These are phyloP conservation scores for Nephelium lappaceum DNA, from an alignment of 345 rosid species.

Conservation along the genomic window DNA sequence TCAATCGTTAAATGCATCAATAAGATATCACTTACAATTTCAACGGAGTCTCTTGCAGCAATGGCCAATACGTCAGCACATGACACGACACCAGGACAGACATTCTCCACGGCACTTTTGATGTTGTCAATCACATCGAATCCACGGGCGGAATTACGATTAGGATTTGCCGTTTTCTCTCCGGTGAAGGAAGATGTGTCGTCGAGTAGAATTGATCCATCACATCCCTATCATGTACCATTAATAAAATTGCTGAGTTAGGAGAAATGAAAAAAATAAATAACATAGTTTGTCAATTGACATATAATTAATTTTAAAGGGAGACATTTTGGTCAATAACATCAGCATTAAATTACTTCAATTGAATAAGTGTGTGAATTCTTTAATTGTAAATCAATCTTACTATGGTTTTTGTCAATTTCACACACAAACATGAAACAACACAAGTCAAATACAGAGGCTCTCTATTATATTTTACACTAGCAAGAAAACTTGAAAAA, in stretches of 20 bases:
- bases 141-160: conserved; percentile 73
- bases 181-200: conserved; percentile 79
- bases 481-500: neutral
- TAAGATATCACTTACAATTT: conserved; percentile 36
- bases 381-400: neutral
- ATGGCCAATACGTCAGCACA: conserved; percentile 83
- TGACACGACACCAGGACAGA: conserved; percentile 81
- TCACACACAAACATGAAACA: neutral
- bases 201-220: conserved; percentile 80
- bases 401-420: neutral
- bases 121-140: conserved; percentile 69
- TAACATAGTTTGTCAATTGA: no score
- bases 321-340: conserved; percentile 2
- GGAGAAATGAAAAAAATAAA: no score
- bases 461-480: neutral
- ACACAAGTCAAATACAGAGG: neutral
- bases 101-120: conserved; percentile 73
- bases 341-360: neutral
- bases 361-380: no score
- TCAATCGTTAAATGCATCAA: neutral
- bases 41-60: conserved; percentile 72
- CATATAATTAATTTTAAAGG: neutral
- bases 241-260: neutral
- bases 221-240: conserved; percentile 62
- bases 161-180: conserved; percentile 74